phyloP scores from a whole-genome alignment of 2,329 filamentous ascomycete species.

The Juglanconis juglandina region DNA sequence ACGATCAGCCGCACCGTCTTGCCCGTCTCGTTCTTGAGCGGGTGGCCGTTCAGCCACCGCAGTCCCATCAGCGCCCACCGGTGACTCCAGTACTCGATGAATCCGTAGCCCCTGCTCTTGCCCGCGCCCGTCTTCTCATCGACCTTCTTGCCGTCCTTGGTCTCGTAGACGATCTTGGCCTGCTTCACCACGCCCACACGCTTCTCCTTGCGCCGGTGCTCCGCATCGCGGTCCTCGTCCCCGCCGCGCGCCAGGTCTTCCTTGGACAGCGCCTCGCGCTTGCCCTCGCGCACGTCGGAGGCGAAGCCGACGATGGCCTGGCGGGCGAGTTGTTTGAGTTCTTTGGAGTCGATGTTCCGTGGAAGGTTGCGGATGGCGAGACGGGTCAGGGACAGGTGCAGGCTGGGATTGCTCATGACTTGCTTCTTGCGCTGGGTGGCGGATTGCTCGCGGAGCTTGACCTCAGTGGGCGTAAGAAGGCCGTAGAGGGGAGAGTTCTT shows the following conservation, averaged over 20 bases:
- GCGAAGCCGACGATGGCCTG: constrained; percentile 94
- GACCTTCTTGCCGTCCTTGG: constrained; percentile 78
- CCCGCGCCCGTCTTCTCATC: constrained; percentile 73
- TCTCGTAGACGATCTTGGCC: constrained; percentile 93
- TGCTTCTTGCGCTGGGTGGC: constrained; percentile 82
- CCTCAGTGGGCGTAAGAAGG: constrained; percentile 71
- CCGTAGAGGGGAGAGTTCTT: constrained; percentile 74
- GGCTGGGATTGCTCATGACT: constrained; percentile 83
- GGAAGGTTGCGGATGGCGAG: constrained; percentile 91
- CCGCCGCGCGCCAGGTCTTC: constrained; percentile 82
- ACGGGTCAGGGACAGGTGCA: constrained; percentile 85
- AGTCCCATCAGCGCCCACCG: constrained; percentile 93
- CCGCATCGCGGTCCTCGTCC: constrained; percentile 75
- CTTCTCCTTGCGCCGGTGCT: constrained; percentile 73
- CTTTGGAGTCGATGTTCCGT: constrained; percentile 76
- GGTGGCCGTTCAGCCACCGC: constrained; percentile 83
- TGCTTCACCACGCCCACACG: constrained; percentile 86
- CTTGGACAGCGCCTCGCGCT: constrained; percentile 75
- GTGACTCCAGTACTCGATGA: constrained; percentile 94
- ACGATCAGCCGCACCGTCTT: constrained; percentile 88
- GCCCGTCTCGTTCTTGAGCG: constrained; percentile 58
- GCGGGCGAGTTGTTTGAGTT: constrained; percentile 84
- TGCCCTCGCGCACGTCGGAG: constrained; percentile 76
- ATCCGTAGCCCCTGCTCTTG: constrained; percentile 88
- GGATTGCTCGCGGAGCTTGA: constrained; percentile 85